These are phyloP conservation scores for Pochonia chlamydosporia DNA, from an alignment of 2,329 filamentous ascomycete species.

Conservation along the genomic window DNA sequence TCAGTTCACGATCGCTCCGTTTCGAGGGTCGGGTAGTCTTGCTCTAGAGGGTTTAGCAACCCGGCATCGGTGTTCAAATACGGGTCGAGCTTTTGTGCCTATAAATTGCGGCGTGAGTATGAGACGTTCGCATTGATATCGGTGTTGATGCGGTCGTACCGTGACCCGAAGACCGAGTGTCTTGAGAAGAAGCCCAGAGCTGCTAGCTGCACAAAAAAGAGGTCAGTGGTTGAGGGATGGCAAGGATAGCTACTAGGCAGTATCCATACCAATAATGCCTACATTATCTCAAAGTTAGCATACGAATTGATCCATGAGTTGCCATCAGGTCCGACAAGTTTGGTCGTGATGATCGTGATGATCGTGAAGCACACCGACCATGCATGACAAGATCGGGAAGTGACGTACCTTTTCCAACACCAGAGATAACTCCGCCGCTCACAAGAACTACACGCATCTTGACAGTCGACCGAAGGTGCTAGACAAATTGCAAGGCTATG, in stretches of 20 bases:
- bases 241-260: not conserved
- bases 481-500: not conserved
- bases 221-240: slow-evolving; percentile 1
- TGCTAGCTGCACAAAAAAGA: slow-evolving; percentile 46
- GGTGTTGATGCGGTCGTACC: slow-evolving; percentile 4
- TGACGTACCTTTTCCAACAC: slow-evolving; percentile 51
- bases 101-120: not conserved
- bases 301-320: not conserved
- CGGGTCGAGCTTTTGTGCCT: slow-evolving; percentile 35
- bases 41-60: slow-evolving; percentile 24
- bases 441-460: slow-evolving; percentile 24
- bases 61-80: slow-evolving; percentile 35
- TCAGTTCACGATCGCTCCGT: not conserved
- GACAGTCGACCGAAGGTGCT: not conserved
- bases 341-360: not conserved
- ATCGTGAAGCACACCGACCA: not conserved
- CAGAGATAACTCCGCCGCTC: slow-evolving; percentile 46
- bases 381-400: not conserved
- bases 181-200: slow-evolving; percentile 51
- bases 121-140: not conserved
- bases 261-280: slow-evolving; percentile 9
- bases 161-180: slow-evolving; percentile 19
- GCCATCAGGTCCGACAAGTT: too few species aligned
- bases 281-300: not conserved
- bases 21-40: slow-evolving; percentile 9